Evolutionary conservation across 1,284 basidiomycete genomes (phyloP).

Genomic region (Irpex sp.): DNA sequence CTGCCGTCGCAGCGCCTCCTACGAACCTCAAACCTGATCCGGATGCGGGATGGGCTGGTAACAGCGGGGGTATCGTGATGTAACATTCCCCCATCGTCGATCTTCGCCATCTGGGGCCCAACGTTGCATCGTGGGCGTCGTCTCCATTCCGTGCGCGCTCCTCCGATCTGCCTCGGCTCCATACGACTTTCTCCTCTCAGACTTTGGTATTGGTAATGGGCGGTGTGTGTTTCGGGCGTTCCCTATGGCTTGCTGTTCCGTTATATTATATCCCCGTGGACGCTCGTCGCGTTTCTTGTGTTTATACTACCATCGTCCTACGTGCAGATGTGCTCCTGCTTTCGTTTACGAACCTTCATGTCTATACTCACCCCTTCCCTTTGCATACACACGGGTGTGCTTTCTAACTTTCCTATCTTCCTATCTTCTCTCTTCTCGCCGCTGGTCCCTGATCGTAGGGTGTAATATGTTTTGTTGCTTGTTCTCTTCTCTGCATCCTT

Average conservation of each 20-base stretch:
- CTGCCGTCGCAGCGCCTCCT: background rate
- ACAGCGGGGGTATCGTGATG: slow-evolving; percentile 7
- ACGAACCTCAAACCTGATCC: slow-evolving; percentile 10
- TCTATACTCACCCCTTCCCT: background rate
- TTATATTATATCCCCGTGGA: slow-evolving; percentile 11
- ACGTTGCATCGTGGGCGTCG: slow-evolving; percentile 1
- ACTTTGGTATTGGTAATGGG: slow-evolving; percentile 1
- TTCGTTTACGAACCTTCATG: background rate
- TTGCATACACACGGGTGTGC: background rate
- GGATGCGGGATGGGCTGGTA: slow-evolving; percentile 3
- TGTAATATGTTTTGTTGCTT: slow-evolving; percentile 3
- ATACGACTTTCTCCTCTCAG: background rate
- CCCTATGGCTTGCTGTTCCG: slow-evolving; percentile 1
- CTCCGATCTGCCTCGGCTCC: background rate
- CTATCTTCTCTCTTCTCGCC: background rate
- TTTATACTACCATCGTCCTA: slow-evolving; percentile 14
- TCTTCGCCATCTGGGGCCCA: background rate
- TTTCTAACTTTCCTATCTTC: background rate
- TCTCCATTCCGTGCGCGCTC: background rate
- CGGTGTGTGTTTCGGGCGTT: background rate
- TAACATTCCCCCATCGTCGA: background rate
- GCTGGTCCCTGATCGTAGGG: background rate
- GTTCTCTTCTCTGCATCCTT: background rate
- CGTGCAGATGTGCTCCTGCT: background rate
- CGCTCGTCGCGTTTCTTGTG: slow-evolving; percentile 15